Evolutionary conservation across 1,284 basidiomycete species (phyloP).

Genomic region (Porphyrellus sp.): DNA sequence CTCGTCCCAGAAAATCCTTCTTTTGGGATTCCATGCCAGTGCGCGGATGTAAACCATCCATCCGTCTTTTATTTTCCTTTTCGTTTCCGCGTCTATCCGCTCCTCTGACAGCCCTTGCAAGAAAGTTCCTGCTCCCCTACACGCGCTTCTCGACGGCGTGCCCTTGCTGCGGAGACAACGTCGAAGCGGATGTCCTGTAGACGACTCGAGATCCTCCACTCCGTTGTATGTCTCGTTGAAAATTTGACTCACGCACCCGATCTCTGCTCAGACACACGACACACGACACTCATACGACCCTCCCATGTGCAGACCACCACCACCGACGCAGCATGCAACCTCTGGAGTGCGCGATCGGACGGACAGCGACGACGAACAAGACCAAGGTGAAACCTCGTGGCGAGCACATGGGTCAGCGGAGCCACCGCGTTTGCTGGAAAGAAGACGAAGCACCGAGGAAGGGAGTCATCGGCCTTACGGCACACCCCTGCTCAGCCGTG

Average conservation of each 20-base stretch:
- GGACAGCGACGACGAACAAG: slow-evolving; percentile 36
- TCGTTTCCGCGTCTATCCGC: slow-evolving; percentile 30
- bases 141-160: slow-evolving; percentile 11
- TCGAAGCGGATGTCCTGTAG: slow-evolving; percentile 27
- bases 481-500: slow-evolving; percentile 18
- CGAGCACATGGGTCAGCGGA: slow-evolving; percentile 14
- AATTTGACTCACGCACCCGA: slow-evolving; percentile 19
- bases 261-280: slow-evolving; percentile 13
- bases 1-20: slow-evolving; percentile 21
- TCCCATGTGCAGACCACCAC: slow-evolving; percentile 23
- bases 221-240: slow-evolving; percentile 15
- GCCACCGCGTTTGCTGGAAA: slow-evolving; percentile 4
- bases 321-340: slow-evolving; percentile 13
- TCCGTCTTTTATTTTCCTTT: slow-evolving; percentile 26
- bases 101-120: slow-evolving; percentile 7
- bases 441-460: slow-evolving; percentile 20
- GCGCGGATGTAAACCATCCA: slow-evolving; percentile 32
- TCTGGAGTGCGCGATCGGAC: slow-evolving; percentile 18
- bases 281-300: slow-evolving; percentile 6
- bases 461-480: slow-evolving; percentile 17
- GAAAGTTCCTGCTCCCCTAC: slow-evolving; percentile 1
- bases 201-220: slow-evolving; percentile 12
- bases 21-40: slow-evolving; percentile 24
- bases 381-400: slow-evolving; percentile 29
- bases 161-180: slow-evolving; percentile 7